Base-by-base conservation (phyloP, 2,329 filamentous ascomycete genomes). In the Neonectria punicea region DNA sequence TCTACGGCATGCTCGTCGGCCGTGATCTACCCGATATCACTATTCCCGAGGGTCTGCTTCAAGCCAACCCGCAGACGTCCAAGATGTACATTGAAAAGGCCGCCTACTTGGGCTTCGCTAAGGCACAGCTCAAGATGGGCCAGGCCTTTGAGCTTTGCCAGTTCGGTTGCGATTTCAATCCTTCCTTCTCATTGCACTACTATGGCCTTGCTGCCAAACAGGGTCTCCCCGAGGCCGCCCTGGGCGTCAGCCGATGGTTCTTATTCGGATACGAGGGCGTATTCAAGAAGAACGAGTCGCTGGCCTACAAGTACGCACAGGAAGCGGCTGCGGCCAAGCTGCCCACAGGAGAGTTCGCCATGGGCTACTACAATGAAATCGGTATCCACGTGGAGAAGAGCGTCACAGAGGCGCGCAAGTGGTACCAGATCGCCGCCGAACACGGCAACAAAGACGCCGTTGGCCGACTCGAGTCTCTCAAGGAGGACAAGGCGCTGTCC, bases 241-340 rank as follows among this genome's bases (percentile, higher is more conserved):
- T 99, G 80, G 94, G 95, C 30, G 94, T 99, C 66, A 98, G 95
- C 80, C 96, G 97, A 80, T 99, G 96, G 96, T 99, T 98, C 77
- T 85, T 99, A 30, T 98, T 97, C 75, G 96, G 96, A 3, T 94
- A 96, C 70, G 95, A 98, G 71, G 92, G 91, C 22, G 86, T 97
- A 7, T 98, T 99, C 76, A 88, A 93, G 65, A 98, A 98, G 85
- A 98, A 98, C 74, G 96, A 99, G 80, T 92, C 95, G 76, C 83
- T 98, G 53, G 95, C 96, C 7, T 99, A 93, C 80, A 91, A 89
- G 56, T 98, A 97, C 76, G 96, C 96, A 1, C 89, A 95, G 73
- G 89, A 95, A 70, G 96, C 96, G 11, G 95, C 96, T 9, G 85
- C 89, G 55, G 88, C 90, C 43, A 94, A 94, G 60, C 86, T 98